Percentiles rank a stretch among this genome's conserved stretches.
phyloP scores from a whole-genome alignment of 1,284 basidiomycete species.

The Entoloma clypeatum region DNA sequence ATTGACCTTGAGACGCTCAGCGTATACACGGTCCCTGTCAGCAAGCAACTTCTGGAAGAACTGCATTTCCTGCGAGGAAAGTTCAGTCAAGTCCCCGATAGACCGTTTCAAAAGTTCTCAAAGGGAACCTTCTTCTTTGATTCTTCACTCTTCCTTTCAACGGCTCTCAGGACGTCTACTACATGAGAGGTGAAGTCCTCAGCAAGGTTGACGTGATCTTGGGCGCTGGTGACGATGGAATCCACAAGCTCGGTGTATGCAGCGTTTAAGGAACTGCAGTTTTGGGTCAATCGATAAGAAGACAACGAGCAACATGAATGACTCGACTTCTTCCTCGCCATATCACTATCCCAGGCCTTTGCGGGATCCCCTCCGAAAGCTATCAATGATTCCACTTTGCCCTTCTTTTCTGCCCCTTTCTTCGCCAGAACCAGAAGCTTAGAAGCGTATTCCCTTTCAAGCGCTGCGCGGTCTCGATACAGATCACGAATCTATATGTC shows the following conservation, averaged over 20 bases:
- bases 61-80: conserved; percentile 48
- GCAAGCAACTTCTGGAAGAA: conserved; percentile 69
- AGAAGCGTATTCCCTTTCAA: conserved; percentile 73
- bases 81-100: conserved; percentile 13
- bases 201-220: conserved; percentile 66
- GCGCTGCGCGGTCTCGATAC: conserved; percentile 56
- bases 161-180: conserved; percentile 55
- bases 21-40: conserved; percentile 65
- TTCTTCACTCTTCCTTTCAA: conserved; percentile 63
- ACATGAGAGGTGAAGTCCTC: conserved; percentile 59
- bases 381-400: conserved; percentile 48
- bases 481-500: conserved; percentile 60
- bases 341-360: conserved; percentile 54
- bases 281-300: conserved; percentile 6
- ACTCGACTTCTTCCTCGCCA: conserved; percentile 51
- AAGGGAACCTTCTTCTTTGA: conserved; percentile 58
- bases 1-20: conserved; percentile 65
- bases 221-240: conserved; percentile 55
- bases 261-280: conserved; percentile 57
- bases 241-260: conserved; percentile 66
- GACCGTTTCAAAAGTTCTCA: conserved; percentile 2
- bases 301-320: not conserved
- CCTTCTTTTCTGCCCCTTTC: conserved; percentile 69
- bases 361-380: conserved; percentile 67
- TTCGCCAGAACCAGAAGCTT: conserved; percentile 63